Evolutionary conservation across 768 basidiomycete species (phyloP).

Genomic region (Russula dissimulans): DNA sequence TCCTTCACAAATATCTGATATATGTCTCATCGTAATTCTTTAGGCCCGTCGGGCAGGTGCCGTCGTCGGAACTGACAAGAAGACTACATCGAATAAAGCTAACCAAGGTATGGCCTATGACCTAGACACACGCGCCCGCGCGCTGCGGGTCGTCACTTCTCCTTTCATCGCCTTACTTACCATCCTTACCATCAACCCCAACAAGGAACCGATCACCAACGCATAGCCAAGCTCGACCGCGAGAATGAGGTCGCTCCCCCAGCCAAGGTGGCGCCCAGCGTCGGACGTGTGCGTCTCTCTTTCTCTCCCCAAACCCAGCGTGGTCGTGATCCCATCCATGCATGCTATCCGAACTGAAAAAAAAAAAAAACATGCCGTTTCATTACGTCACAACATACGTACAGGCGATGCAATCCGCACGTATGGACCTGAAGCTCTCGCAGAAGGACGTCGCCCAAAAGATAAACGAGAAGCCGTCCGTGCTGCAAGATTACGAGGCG

Average conservation of each 20-base stretch:
- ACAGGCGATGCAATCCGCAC: conserved; percentile 75
- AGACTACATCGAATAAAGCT: conserved; percentile 65
- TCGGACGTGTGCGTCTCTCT: conserved; percentile 52
- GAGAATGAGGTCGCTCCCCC: conserved; percentile 96
- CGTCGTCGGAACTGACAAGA: conserved; percentile 79
- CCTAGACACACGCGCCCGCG: too few relatives aligned
- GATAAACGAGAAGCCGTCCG: conserved; percentile 86
- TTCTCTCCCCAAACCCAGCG: not conserved
- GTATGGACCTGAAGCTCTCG: conserved; percentile 67
- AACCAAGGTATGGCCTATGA: conserved; percentile 42
- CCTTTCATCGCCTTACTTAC: not conserved
- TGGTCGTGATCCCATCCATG: not conserved
- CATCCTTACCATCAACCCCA: not conserved
- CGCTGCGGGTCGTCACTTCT: not conserved
- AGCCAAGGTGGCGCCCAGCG: conserved; percentile 59
- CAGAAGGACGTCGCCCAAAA: conserved; percentile 92
- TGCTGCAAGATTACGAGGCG: conserved; percentile 84
- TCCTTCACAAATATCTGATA: not conserved
- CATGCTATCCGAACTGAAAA: not conserved
- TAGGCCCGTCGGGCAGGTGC: conserved; percentile 71
- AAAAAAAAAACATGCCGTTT: not conserved
- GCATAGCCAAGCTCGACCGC: conserved; percentile 87
- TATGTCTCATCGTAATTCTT: conserved; percentile 12
- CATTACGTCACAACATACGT: not conserved
- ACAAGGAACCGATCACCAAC: conserved; percentile 84